phyloP scores from a whole-genome alignment of 352 stramenopile species.

The Phytopythium chamaehyphon region DNA sequence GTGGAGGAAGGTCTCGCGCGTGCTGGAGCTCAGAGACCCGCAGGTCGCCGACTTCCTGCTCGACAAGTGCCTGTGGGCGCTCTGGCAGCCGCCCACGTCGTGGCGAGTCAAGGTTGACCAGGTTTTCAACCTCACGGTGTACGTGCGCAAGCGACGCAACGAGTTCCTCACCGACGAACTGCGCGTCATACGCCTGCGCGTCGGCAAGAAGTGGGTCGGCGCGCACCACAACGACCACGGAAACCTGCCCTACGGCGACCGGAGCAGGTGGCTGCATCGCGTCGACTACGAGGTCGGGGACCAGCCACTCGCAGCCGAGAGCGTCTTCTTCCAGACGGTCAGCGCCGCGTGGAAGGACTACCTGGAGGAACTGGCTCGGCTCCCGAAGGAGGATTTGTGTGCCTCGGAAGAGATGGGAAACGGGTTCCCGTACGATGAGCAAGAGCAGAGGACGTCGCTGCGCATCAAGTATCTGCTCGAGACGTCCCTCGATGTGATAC shows the following conservation, averaged over 20 bases:
- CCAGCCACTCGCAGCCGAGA: slow-evolving; percentile 23
- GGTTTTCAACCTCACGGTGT: slow-evolving; percentile 51
- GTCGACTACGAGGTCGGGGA: slow-evolving; percentile 57
- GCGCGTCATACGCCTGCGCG: slow-evolving; percentile 44
- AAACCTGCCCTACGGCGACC: slow-evolving; percentile 20
- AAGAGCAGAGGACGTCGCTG: slow-evolving; percentile 50
- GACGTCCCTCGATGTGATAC: slow-evolving; percentile 46
- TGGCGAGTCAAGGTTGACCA: slow-evolving; percentile 69
- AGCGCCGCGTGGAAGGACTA: slow-evolving; percentile 53
- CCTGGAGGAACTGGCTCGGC: slow-evolving; percentile 38
- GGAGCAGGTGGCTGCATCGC: slow-evolving; percentile 55
- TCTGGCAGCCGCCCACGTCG: slow-evolving; percentile 52
- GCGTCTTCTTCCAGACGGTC: slow-evolving; percentile 54
- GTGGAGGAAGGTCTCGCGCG: slow-evolving; percentile 23
- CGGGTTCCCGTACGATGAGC: slow-evolving; percentile 43
- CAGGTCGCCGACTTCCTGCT: slow-evolving; percentile 34
- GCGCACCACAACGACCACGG: slow-evolving; percentile 50
- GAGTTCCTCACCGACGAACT: slow-evolving; percentile 53
- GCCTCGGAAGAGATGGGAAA: slow-evolving; percentile 17
- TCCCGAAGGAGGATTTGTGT: slow-evolving; percentile 41
- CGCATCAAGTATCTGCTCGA: slow-evolving; percentile 59
- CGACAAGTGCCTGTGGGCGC: slow-evolving; percentile 36
- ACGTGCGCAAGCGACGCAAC: slow-evolving; percentile 33
- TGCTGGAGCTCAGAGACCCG: slow-evolving; percentile 31
- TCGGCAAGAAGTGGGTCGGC: slow-evolving; percentile 64